phyloP scores from a whole-genome alignment of 2,329 filamentous ascomycete genomes.

The Tricladium varicosporioides region DNA sequence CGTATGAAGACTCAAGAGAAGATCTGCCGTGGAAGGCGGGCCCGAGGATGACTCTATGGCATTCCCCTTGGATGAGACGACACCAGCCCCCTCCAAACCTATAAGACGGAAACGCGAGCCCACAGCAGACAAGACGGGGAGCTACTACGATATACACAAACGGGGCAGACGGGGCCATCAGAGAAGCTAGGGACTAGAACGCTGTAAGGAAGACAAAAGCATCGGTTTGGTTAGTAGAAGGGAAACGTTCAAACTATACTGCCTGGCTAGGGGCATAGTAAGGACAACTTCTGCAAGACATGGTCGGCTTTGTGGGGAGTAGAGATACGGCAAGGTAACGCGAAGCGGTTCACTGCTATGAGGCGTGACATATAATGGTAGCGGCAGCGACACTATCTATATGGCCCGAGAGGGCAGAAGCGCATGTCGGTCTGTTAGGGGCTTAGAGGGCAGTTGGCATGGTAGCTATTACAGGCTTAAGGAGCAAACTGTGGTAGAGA shows the following conservation, averaged over 20 bases:
- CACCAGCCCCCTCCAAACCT: not conserved
- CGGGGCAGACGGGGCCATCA: not conserved
- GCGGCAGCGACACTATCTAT: slow-evolving; percentile 15
- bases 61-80: not conserved
- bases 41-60: not conserved
- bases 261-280: slow-evolving; percentile 15
- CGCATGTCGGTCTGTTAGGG: slow-evolving; percentile 12
- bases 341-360: slow-evolving; percentile 13
- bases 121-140: too few species aligned
- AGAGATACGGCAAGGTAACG: slow-evolving; percentile 17
- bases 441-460: slow-evolving; percentile 4
- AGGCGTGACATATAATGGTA: slow-evolving; percentile 17
- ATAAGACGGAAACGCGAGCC: too few species aligned
- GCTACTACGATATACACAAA: too few species aligned
- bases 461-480: not conserved
- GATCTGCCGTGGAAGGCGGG: not conserved
- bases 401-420: slow-evolving; percentile 17
- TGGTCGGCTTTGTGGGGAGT: slow-evolving; percentile 14
- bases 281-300: slow-evolving; percentile 17
- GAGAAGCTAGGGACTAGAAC: too few species aligned
- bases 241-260: slow-evolving; percentile 10
- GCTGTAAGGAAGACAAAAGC: slow-evolving; percentile 12
- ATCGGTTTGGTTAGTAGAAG: slow-evolving; percentile 14
- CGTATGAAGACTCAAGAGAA: not conserved
- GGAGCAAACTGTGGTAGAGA: slow-evolving; percentile 1